Percentiles rank a stretch among this genome's conserved stretches.
These are phyloP conservation scores for Choiromyces venosus DNA, from an alignment of 495 filamentous ascomycete genomes.

Conservation along the genomic window DNA sequence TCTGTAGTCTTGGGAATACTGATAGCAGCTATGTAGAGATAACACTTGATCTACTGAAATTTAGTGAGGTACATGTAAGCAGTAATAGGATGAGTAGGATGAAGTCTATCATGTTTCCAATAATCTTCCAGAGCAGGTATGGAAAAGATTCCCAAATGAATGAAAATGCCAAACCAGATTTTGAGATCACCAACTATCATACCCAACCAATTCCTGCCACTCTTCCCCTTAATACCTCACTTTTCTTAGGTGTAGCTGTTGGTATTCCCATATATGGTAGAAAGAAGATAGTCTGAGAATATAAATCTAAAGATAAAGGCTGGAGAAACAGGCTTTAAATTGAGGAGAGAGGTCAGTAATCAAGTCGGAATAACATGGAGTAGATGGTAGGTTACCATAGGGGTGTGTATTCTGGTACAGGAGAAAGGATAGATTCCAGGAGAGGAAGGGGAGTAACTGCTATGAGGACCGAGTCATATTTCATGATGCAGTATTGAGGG, in stretches of 20 bases:
- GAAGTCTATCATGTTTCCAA: conserved; percentile 14
- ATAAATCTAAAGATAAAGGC: conserved; percentile 7
- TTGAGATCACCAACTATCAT: conserved; percentile 5
- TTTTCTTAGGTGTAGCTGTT: conserved; percentile 15
- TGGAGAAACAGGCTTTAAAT: conserved; percentile 4
- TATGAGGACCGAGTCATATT: conserved; percentile 7
- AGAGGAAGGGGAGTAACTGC: neutral
- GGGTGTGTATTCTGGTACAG: conserved; percentile 14
- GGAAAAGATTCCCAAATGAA: conserved; percentile 21
- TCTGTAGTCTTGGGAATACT: conserved; percentile 1
- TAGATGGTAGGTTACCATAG: conserved; percentile 6
- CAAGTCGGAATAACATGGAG: conserved; percentile 3
- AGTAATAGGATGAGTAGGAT: conserved; percentile 5
- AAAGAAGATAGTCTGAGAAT: conserved; percentile 1
- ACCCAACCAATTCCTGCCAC: neutral
- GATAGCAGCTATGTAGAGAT: conserved; percentile 6
- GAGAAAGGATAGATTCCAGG: conserved; percentile 8
- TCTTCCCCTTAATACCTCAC: neutral
- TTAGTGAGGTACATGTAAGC: conserved; percentile 11
- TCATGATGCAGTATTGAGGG: neutral
- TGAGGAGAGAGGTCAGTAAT: neutral
- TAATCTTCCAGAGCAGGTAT: conserved; percentile 16
- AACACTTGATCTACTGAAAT: conserved; percentile 19
- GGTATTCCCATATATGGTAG: conserved; percentile 10
- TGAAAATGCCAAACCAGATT: conserved; percentile 17